Evolutionary conservation across 1,284 basidiomycete genomes (phyloP).

Genomic region (Fomitopsis betulina): DNA sequence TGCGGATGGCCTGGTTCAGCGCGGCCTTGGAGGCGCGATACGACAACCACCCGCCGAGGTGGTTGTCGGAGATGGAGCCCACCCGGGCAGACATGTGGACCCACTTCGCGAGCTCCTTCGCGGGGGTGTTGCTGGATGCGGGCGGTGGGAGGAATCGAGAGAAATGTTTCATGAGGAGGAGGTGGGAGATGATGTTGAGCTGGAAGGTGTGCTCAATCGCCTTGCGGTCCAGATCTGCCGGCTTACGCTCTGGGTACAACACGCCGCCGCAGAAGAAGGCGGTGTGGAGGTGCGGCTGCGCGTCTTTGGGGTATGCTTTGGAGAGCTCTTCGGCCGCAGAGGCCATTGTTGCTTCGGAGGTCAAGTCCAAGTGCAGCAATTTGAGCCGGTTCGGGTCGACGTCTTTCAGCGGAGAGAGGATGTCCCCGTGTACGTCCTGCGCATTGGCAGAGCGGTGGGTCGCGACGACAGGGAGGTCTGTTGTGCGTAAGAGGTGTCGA

Average conservation of each 20-base stretch:
- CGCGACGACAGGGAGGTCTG: constrained; percentile 48
- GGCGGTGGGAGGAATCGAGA: constrained; percentile 46
- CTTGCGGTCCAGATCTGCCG: constrained; percentile 44
- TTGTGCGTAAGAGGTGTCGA: constrained; percentile 47
- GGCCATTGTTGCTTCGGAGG: constrained; percentile 45
- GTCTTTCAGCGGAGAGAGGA: constrained; percentile 38
- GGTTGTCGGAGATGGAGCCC: constrained; percentile 60
- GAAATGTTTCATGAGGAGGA: constrained; percentile 61
- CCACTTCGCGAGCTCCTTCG: constrained; percentile 43
- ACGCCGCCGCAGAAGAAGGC: constrained; percentile 56
- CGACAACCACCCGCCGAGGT: constrained; percentile 66
- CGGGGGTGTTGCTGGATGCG: neutral
- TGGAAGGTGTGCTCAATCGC: constrained; percentile 45
- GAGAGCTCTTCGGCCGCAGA: constrained; percentile 41
- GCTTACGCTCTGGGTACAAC: constrained; percentile 53
- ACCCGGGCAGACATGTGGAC: constrained; percentile 60
- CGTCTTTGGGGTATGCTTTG: constrained; percentile 28
- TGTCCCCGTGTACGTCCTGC: constrained; percentile 34
- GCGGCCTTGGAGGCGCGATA: constrained; percentile 75
- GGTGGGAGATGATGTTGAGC: constrained; percentile 56
- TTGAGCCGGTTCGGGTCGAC: constrained; percentile 43
- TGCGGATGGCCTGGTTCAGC: constrained; percentile 69
- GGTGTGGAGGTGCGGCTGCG: constrained; percentile 41
- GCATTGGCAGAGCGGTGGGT: constrained; percentile 41
- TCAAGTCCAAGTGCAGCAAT: constrained; percentile 46